Evolutionary conservation across 2,329 filamentous ascomycete genomes (phyloP).

Genomic region (Geosmithia morbida): DNA sequence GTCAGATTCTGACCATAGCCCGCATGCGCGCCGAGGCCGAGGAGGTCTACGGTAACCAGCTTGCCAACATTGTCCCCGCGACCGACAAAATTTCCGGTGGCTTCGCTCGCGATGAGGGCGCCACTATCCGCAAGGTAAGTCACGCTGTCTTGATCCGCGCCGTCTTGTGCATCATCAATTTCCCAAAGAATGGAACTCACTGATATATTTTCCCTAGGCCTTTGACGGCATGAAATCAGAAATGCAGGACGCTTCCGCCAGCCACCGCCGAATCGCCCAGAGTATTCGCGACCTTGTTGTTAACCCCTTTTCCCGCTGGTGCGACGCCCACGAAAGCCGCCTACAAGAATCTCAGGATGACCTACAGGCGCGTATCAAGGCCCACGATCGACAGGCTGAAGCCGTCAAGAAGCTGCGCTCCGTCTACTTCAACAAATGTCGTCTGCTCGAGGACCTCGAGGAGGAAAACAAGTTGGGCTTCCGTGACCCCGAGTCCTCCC

Average conservation of each 20-base stretch:
- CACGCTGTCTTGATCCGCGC: background rate
- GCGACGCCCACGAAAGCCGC: conserved; percentile 81
- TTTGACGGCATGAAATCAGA: conserved; percentile 87
- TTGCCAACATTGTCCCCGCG: conserved; percentile 68
- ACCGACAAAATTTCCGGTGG: conserved; percentile 74
- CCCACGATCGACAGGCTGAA: conserved; percentile 85
- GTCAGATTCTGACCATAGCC: conserved; percentile 82
- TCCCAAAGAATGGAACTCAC: conserved; percentile 1
- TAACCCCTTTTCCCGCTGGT: conserved; percentile 89
- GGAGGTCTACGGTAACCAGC: conserved; percentile 68
- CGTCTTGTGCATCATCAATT: background rate
- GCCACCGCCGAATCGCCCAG: conserved; percentile 88
- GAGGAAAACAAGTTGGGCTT: conserved; percentile 98
- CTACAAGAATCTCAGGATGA: conserved; percentile 93
- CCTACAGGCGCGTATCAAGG: conserved; percentile 78
- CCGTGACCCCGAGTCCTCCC: conserved; percentile 57
- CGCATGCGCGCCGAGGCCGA: conserved; percentile 93
- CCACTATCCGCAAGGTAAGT: conserved; percentile 80
- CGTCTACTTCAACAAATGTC: conserved; percentile 98
- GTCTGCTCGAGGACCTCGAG: conserved; percentile 87
- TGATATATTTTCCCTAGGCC: conserved; percentile 38
- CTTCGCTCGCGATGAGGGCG: conserved; percentile 84
- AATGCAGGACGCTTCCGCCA: conserved; percentile 82
- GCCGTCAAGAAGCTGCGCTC: conserved; percentile 83
- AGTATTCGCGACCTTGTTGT: conserved; percentile 95